These are phyloP conservation scores for Lycium barbarum DNA, from an alignment of 257 asterid genomes.

Conservation along the genomic window DNA sequence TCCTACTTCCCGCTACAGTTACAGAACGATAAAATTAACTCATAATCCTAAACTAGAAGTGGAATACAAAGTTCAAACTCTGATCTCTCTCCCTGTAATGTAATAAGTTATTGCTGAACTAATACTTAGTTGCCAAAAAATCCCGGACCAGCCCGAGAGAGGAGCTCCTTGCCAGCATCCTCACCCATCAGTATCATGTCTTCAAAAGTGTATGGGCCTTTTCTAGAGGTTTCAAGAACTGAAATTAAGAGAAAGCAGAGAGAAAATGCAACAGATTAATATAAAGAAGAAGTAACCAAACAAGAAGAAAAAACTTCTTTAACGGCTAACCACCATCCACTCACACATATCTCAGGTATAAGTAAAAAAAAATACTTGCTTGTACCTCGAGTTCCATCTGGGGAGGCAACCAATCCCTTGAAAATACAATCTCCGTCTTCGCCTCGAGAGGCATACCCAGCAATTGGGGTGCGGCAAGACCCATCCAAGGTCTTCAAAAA, in stretches of 20 bases:
- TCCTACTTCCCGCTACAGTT: slow-evolving; percentile 17
- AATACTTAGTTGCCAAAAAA: slow-evolving; percentile 49
- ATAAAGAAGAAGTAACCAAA: neutral
- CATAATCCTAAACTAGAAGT: slow-evolving; percentile 27
- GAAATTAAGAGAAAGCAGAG: neutral
- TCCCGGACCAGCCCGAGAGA: slow-evolving; percentile 79
- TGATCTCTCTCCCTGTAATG: neutral
- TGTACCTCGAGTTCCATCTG: slow-evolving; percentile 84
- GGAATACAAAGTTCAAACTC: slow-evolving; percentile 1
- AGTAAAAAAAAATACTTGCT: neutral
- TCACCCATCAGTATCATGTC: slow-evolving; percentile 85
- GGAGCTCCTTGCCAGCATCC: slow-evolving; percentile 95
- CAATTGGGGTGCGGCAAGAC: slow-evolving; percentile 94
- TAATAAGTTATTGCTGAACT: neutral
- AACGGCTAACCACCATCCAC: neutral
- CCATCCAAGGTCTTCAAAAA: slow-evolving; percentile 83
- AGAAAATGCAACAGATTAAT: neutral
- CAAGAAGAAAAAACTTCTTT: neutral
- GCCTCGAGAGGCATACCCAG: slow-evolving; percentile 80
- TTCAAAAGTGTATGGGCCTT: slow-evolving; percentile 63
- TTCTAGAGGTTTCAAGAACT: slow-evolving; percentile 86
- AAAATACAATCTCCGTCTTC: slow-evolving; percentile 78
- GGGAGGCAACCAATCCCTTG: slow-evolving; percentile 88
- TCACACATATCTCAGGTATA: neutral
- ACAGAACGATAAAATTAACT: slow-evolving; percentile 19